Conservation (phyloP, 768 basidiomycete genomes). For the Coprinopsis marcescibilis region DNA sequence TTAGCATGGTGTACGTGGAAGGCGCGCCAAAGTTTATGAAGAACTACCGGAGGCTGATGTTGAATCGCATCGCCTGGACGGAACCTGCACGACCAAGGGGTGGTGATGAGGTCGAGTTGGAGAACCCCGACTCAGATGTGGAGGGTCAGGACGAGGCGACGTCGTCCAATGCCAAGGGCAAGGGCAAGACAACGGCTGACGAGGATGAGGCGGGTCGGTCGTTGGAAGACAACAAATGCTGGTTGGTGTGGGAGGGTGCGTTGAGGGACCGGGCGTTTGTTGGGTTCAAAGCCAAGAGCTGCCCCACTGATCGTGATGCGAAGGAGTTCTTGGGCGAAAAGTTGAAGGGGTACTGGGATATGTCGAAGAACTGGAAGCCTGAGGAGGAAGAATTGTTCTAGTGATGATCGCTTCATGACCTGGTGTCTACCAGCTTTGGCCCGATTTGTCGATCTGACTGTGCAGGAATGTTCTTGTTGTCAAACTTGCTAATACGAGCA, state of each 20-base stretch:
- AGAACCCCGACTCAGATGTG: slow-evolving; percentile 41
- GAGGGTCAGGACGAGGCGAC: slow-evolving; percentile 23
- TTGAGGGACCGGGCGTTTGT: slow-evolving; percentile 78
- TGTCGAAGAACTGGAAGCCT: slow-evolving; percentile 84
- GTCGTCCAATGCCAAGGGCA: slow-evolving; percentile 20
- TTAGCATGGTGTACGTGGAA: slow-evolving; percentile 91
- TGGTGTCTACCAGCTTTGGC: no score
- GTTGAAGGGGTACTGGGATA: slow-evolving; percentile 90
- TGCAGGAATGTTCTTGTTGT: no score
- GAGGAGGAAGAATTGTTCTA: slow-evolving; percentile 74
- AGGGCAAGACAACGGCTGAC: slow-evolving; percentile 24
- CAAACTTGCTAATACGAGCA: no score
- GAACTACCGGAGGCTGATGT: slow-evolving; percentile 83
- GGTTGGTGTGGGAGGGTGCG: slow-evolving; percentile 89
- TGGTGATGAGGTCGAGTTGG: slow-evolving; percentile 64
- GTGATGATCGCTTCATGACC: no score
- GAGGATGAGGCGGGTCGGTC: slow-evolving; percentile 35
- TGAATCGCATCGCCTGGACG: slow-evolving; percentile 89
- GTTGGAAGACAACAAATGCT: slow-evolving; percentile 86
- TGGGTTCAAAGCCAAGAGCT: slow-evolving; percentile 73
- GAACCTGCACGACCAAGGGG: slow-evolving; percentile 79
- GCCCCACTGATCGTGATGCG: slow-evolving; percentile 79
- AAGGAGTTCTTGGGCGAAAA: slow-evolving; percentile 83
- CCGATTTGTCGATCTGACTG: no score
- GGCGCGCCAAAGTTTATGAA: slow-evolving; percentile 82